Evolutionary conservation across 2,329 filamentous ascomycete species (phyloP), one percentile per base, ranked within the genome.

Genomic region (Knufia fluminis): DNA sequence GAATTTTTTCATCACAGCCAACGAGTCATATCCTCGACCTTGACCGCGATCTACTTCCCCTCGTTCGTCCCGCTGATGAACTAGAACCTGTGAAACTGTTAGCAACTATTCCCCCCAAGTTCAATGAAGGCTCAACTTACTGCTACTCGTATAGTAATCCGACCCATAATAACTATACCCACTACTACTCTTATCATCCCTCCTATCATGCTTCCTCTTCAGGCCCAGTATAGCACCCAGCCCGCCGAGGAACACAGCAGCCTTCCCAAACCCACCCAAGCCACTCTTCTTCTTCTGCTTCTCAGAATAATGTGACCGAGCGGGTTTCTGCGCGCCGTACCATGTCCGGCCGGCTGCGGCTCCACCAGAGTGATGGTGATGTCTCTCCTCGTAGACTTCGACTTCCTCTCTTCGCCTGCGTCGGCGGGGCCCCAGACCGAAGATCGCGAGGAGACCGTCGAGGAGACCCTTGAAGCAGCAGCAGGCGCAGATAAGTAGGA

Each of bases 401-500:
- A 65, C 68, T 35, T 62, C 64, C n/a, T 68, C 65, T 52, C 61
- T 64, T 53, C 62, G 62, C 46, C 65, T 49, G 41, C 49, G 56
- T 33, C 54, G 49, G 36, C 50, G 61, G n/a, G 60, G 60, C 12
- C 66, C 59, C 7, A 70, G 57, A 12, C 71, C 70, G 23, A 73
- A 63, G n/a, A 70, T 62, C 33, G 62, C 68, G 22, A 71, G 59
- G 3, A 73, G 46, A 4, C 62, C 63, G 26, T 69, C 65, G 20
- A 73, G 48, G 23, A 64, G 57, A 9, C 68, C 65, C 38, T 64
- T 68, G 52, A 68, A 66, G 52, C 71, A 73, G 52, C 66, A 59
- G 55, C 67, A 72, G 46, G 63, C 61, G 55, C 68, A 71, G 20
- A 74, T 53, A 19, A 74, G 61, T 20, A 73, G 56, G 32, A 74